Evolutionary conservation across 495 filamentous ascomycete species (phyloP), one percentile per base, ranked within the genome.

Genomic region (Aspergillus mulundensis): DNA sequence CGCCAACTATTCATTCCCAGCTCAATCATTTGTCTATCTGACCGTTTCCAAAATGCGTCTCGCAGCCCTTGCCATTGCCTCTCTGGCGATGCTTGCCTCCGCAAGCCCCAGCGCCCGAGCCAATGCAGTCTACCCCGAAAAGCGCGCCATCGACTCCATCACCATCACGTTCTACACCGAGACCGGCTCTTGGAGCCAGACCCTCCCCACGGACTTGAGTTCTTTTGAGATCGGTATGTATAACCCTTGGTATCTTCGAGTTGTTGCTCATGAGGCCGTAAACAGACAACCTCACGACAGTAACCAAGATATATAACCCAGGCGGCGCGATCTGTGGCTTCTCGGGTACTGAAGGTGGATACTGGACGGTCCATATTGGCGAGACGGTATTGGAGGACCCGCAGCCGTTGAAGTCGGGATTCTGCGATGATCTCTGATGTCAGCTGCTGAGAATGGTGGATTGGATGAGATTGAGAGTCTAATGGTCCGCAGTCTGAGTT

Each of bases 381-480:
- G 38, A 40, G 15, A 16, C 14, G 14, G 38, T 16, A 8, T 8
- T 40, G 38, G 38, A 40, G 14, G n/a, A 40, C 14, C 38, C 38
- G 5, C 38, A 40, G 38, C 15, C n/a, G 38, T 40, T 40, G 38
- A 18, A 5, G 5, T 40, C 38, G 38, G 38, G 38, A 4, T 40
- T 40, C n/a, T 40, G 38, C n/a, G n/a, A 15, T 18, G 5, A 18
- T 40, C 38, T 60, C 47, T 16, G 83, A 70, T 36, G 25, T 8
- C 8, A 28, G 3, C 8, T 28, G 25, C 25, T 28, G 25, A n/a
- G n/a, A n/a, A n/a, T n/a, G n/a, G n/a, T n/a, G n/a, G n/a, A n/a
- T n/a, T n/a, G n/a, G n/a, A n/a, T n/a, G n/a, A n/a, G n/a, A n/a
- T n/a, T n/a, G n/a, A n/a, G n/a, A n/a, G n/a, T n/a, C n/a, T n/a